These are phyloP conservation scores for Paratrimastix pyriformis DNA, from an alignment of 78 protist genomes.

Conservation along the genomic window DNA sequence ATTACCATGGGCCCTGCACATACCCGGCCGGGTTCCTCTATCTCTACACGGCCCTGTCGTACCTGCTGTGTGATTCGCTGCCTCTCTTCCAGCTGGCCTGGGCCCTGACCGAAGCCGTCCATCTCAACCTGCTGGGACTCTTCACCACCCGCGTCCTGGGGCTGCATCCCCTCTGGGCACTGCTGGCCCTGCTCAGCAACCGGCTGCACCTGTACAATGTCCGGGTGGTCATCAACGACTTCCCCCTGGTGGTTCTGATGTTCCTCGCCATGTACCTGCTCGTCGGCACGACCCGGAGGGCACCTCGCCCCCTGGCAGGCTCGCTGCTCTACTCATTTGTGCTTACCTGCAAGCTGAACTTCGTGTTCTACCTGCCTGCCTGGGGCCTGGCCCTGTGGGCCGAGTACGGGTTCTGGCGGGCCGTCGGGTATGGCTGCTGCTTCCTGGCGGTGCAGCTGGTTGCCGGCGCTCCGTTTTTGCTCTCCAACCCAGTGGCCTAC, in stretches of 20 bases:
- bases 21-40: conserved; percentile 45
- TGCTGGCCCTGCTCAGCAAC: conserved; percentile 35
- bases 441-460: conserved; percentile 29
- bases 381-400: conserved; percentile 15
- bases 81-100: conserved; percentile 29
- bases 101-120: conserved; percentile 32
- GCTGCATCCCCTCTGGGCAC: conserved; percentile 23
- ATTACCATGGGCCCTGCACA: conserved; percentile 51
- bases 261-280: conserved; percentile 25
- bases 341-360: conserved; percentile 36
- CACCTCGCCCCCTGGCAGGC: conserved; percentile 12
- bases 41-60: conserved; percentile 9
- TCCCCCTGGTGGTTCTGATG: conserved; percentile 34
- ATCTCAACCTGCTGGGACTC: too few species aligned
- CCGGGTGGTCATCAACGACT: conserved; percentile 44
- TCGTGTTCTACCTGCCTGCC: conserved; percentile 43
- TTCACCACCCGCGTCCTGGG: too few species aligned
- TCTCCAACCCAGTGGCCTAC: conserved; percentile 27
- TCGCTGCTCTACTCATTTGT: conserved; percentile 35
- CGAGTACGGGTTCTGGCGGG: neutral
- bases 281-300: too few species aligned
- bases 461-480: conserved; percentile 36
- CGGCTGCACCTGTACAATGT: conserved; percentile 49
- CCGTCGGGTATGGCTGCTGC: conserved; percentile 9
- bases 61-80: conserved; percentile 19